Evolutionary conservation across 306 rosid species (phyloP), one percentile per base, ranked within the genome.

Genomic region (Castanea sativa): DNA sequence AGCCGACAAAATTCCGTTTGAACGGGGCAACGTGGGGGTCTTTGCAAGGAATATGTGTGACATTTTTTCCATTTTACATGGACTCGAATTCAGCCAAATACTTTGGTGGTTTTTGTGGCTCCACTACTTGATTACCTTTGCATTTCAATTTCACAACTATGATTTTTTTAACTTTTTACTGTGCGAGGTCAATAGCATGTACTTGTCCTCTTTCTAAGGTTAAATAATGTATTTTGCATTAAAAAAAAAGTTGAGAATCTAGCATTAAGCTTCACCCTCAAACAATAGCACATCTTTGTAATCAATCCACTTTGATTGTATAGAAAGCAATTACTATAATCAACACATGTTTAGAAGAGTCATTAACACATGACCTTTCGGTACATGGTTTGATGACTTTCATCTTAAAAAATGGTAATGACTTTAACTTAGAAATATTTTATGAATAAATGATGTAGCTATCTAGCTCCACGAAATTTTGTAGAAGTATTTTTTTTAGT

Each of bases 1-100:
- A 83, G 81, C 79, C 83, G 85, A 89, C 92, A 88, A 82, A 80
- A 81, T 84, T 90, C 92, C 81, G 80, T 76, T 78, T 60, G 61
- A 80, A 80, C 73, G 91, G 96, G 51, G 80, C 85, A 58, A 82
- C 71, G 76, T 73, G 81, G 79, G 71, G 74, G 73, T 56, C 79
- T 58, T 64, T 86, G 86, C 65, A 69, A 67, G 81, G 79, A 55
- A 69, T 84, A 73, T 77, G 41, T 76, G 70, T 67, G 60, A 73
- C 84, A 79, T 59, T 78, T 84, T 67, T 77, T 38, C 71, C 75
- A 10, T 80, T 75, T 73, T 79, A 81, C 78, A 67, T 80, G 55
- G 55, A 78, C 25, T 81, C 45, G 45, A 41, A 41, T 30, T 60
- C 19, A 33, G 53, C 69, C 65, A 59, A 27, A 84, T 18, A 52